These are phyloP conservation scores for Rhodotorula sp. DNA, from an alignment of 1,284 basidiomycete genomes.

Conservation along the genomic window DNA sequence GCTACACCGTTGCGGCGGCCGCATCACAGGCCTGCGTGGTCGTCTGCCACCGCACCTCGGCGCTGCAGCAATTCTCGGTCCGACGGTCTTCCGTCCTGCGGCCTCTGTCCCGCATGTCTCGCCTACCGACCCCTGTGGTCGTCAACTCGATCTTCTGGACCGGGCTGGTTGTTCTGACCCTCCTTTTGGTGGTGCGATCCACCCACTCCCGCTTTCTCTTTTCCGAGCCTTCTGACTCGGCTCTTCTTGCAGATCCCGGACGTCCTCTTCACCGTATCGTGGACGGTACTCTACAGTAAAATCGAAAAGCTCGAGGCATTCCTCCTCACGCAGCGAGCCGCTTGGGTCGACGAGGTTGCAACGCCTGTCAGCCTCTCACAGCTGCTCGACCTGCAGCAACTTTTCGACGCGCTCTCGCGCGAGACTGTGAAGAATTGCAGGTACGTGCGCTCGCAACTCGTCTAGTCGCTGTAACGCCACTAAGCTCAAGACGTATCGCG, in stretches of 20 bases:
- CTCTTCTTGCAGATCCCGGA: constrained; percentile 2
- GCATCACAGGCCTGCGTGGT: constrained; percentile 4
- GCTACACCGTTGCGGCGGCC: not conserved
- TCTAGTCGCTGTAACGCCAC: no score
- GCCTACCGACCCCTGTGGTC: not conserved
- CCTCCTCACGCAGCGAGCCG: not conserved
- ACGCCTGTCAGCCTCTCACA: not conserved
- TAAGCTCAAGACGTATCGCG: not conserved
- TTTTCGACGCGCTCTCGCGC: not conserved
- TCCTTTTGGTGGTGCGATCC: not conserved
- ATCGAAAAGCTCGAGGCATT: not conserved
- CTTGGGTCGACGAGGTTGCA: not conserved
- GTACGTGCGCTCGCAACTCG: not conserved
- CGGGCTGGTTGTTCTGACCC: not conserved
- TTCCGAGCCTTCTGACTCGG: not conserved
- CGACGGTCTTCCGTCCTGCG: no score
- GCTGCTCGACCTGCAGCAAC: not conserved
- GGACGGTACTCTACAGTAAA: not conserved
- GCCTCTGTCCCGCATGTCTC: no score
- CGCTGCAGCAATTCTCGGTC: not conserved
- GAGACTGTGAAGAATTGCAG: not conserved
- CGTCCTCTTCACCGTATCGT: constrained; percentile 10
- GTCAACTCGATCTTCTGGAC: not conserved
- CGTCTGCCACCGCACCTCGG: not conserved
- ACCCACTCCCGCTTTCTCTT: not conserved